Percentiles rank a stretch among this genome's conserved stretches.
Conservation (phyloP, 768 basidiomycete species). For the Tulasnella sp. region DNA sequence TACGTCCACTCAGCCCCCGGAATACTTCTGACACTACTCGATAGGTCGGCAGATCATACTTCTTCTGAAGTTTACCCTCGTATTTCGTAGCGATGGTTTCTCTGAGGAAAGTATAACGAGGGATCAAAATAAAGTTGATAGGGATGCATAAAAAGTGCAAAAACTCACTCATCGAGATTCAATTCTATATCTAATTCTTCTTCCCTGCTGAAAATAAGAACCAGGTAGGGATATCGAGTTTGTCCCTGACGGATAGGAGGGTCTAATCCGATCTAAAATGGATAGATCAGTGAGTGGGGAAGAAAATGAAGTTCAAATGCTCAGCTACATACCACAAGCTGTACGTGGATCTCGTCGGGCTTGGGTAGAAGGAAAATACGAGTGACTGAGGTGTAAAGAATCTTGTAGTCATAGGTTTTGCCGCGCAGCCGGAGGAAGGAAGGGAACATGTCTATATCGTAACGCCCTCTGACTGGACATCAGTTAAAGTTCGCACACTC, state of each 20-base stretch:
- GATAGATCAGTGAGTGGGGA: neutral
- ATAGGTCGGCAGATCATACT: conserved; percentile 91
- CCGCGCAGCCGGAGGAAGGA: conserved; percentile 92
- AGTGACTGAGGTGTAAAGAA: conserved; percentile 79
- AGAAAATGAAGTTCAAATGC: neutral
- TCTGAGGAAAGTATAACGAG: conserved; percentile 29
- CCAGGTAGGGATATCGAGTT: conserved; percentile 93
- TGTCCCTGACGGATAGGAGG: conserved; percentile 96
- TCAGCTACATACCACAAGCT: conserved; percentile 70
- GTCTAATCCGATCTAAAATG: conserved; percentile 67
- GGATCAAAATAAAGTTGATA: neutral
- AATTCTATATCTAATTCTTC: conserved; percentile 95
- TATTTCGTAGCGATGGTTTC: conserved; percentile 62
- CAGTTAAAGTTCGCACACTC: neutral
- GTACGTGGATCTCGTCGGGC: conserved; percentile 81
- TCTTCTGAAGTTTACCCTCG: conserved; percentile 72
- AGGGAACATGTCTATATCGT: conserved; percentile 96
- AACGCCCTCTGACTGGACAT: conserved; percentile 56
- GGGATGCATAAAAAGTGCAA: neutral
- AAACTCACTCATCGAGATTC: conserved; percentile 77
- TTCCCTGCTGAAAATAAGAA: conserved; percentile 96
- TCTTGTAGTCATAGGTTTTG: conserved; percentile 98
- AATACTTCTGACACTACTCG: conserved; percentile 92
- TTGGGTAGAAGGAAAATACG: conserved; percentile 88
- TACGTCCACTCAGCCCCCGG: conserved; percentile 81